Base-by-base conservation (phyloP, 2,329 filamentous ascomycete genomes). In the Pseudopithomyces chartarum region DNA sequence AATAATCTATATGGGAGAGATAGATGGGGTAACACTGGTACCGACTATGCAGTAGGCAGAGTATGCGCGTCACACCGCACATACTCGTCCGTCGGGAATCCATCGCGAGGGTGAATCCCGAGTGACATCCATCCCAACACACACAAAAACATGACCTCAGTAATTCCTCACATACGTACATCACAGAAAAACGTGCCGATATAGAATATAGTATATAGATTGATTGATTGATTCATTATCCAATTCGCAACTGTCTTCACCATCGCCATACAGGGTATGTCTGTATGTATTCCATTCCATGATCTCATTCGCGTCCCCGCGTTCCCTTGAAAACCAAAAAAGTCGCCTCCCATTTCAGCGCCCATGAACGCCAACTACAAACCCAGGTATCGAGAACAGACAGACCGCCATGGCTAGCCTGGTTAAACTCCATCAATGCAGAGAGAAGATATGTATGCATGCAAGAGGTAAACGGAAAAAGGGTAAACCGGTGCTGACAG, bases 401-500 rank as follows among this genome's bases (percentile, higher is more conserved):
- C 56, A 61, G 52, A 61, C 60, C 55, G 53, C 32, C 59, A 47
- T 58, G 58, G 57, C 58, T 36, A 57, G 58, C 49, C 56, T 48
- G n/a, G 15, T n/a, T n/a, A 40, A 63, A 71, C 70, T 68, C 67
- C 68, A 56, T 52, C 66, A 66, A 71, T 70, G 69, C 69, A 72
- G 64, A 69, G 60, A 59, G 67, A 64, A 59, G 50, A 66, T 60
- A 29, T 29, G 26, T n/a, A n/a, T n/a, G n/a, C n/a, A 67, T 65
- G 65, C 60, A 61, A 66, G 55, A 66, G 58, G 50, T n/a, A n/a
- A n/a, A n/a, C n/a, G n/a, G n/a, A n/a, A n/a, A 51, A 60, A 64
- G 61, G 42, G 58, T 61, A 63, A 53, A 51, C 65, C 63, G 58
- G 62, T 63, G 66, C 64, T 63, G 58, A 62, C 64, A 60, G n/a